Evolutionary conservation across 2,329 filamentous ascomycete species (phyloP), one percentile per base, ranked within the genome.

Genomic region (Xylaria polymorpha): DNA sequence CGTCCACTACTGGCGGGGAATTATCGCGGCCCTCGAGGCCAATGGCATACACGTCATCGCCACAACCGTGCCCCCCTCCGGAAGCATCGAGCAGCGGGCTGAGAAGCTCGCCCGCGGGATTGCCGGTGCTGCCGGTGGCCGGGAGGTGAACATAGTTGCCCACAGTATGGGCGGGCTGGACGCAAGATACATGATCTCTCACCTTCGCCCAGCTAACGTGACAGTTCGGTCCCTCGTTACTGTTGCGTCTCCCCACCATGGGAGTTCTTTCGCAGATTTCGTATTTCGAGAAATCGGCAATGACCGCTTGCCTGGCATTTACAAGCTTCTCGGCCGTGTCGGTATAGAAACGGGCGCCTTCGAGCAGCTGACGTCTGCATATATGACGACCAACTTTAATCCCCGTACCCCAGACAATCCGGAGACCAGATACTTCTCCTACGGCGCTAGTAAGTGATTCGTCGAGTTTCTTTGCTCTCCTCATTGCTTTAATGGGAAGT

Each of bases 141-240:
- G 80, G 69, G 87, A 90, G 60, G 93, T 97, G 72, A 93, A 93
- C 77, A 92, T 97, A 68, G 85, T 94, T 22, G 88, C 88, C 48
- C 92, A 94, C 80, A 87, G 85, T 73, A 90, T 90, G 88, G 88
- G 89, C 57, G 89, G 89, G 1, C 82, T 91, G 3, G 89, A 91
- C 76, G 86, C 88, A 10, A 83, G 89, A 55, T 89, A 90, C 78
- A 89, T 91, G 88, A 87, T 91, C 62, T 87, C 88, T 25, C 82
- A 83, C 60, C 81, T 90, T 14, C 80, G 80, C 50, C 86, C 85
- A 0, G 77, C 79, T 29, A 78, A 81, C 48, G 80, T 87, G 22
- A 76, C 80, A 20, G 85, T 88, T 59, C 81, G 82, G 35, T 85
- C 84, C 1, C 81, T 89, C 15, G 85, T 87, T 51, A 89, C 87